Percentiles rank a stretch among this genome's conserved stretches.
These are phyloP conservation scores for Cutaneotrichosporon sp. DNA, from an alignment of 1,284 basidiomycete species.

Conservation along the genomic window DNA sequence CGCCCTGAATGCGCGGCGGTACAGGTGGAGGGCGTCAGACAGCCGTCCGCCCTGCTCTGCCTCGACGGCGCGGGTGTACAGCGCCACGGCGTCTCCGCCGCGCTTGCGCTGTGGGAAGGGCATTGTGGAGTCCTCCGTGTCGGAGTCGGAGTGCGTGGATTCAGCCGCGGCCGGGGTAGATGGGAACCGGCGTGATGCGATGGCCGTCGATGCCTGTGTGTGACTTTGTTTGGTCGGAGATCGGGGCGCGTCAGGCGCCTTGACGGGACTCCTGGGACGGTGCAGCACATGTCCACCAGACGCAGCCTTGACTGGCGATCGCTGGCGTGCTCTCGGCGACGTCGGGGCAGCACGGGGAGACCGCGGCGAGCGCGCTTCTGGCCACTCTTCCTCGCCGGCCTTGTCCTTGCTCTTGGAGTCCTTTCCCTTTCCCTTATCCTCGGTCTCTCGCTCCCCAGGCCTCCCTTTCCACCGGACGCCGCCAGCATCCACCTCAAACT, in stretches of 20 bases:
- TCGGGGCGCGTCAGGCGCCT: background rate
- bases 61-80: conserved; percentile 65
- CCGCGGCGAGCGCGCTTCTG: background rate
- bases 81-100: conserved; percentile 54
- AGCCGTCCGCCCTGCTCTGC: conserved; percentile 67
- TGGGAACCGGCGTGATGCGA: background rate
- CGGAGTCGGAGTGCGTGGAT: background rate
- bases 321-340: background rate
- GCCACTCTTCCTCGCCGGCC: background rate
- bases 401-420: background rate
- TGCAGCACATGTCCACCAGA: background rate
- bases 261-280: background rate
- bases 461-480: conserved; percentile 27
- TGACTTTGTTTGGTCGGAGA: background rate
- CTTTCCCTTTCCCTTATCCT: conserved; percentile 24
- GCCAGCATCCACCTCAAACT: conserved; percentile 5
- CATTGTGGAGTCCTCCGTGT: conserved; percentile 4
- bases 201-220: background rate
- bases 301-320: background rate
- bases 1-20: conserved; percentile 71
- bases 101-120: conserved; percentile 16
- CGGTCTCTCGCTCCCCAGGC: conserved; percentile 33
- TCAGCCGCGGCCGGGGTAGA: background rate
- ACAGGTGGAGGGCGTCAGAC: conserved; percentile 67
- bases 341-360: background rate